Evolutionary conservation across 176 grass and related monocot species (phyloP).

Genomic region (Metroxylon sagu): DNA sequence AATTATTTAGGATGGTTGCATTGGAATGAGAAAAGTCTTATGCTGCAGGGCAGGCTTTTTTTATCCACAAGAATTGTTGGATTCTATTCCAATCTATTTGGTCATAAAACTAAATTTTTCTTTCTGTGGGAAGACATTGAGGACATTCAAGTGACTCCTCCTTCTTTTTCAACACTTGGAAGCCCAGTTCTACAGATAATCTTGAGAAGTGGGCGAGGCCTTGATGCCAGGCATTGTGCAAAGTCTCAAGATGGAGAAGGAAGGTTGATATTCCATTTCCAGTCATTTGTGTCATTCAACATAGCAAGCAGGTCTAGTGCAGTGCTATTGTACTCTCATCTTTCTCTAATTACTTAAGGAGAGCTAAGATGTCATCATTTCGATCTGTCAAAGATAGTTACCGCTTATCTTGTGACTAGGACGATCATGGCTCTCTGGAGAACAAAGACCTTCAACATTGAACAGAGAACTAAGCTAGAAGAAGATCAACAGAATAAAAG

Average conservation of each 20-base stretch:
- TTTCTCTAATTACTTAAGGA: no score
- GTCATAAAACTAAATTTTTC: slow-evolving; percentile 91
- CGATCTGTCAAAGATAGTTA: no score
- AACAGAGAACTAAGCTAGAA: slow-evolving; percentile 48
- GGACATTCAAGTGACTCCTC: slow-evolving; percentile 49
- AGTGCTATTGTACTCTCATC: no score
- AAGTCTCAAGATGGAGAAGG: slow-evolving; percentile 78
- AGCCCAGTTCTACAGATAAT: slow-evolving; percentile 44
- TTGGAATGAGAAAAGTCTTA: background rate
- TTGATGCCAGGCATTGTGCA: slow-evolving; percentile 51
- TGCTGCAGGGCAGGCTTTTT: slow-evolving; percentile 62
- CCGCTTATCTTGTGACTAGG: slow-evolving; percentile 18
- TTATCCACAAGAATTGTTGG: slow-evolving; percentile 74
- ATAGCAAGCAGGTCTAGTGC: slow-evolving; percentile 43
- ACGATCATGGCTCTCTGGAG: slow-evolving; percentile 77
- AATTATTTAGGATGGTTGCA: background rate
- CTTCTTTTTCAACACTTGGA: slow-evolving; percentile 61
- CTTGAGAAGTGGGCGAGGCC: slow-evolving; percentile 57
- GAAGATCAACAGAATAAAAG: slow-evolving; percentile 38
- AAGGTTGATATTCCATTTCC: slow-evolving; percentile 79
- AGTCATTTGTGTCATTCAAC: slow-evolving; percentile 78
- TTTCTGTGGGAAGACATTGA: slow-evolving; percentile 88
- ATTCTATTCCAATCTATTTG: slow-evolving; percentile 79
- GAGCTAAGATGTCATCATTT: no score
- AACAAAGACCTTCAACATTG: slow-evolving; percentile 42